phyloP scores from a whole-genome alignment of 1,284 basidiomycete genomes.

The Leccinum griseonigrum region DNA sequence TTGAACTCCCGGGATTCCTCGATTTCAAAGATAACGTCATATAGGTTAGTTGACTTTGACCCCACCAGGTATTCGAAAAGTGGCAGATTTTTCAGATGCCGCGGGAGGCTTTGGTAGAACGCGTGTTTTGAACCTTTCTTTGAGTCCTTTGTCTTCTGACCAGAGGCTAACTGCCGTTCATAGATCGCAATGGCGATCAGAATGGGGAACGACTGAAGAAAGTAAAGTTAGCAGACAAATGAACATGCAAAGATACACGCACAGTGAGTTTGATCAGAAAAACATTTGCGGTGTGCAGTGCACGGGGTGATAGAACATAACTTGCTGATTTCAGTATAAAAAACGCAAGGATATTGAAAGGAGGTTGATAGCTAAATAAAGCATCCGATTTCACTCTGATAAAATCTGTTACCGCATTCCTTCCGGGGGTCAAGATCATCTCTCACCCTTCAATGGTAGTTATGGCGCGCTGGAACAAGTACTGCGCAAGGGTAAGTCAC shows the following conservation, averaged over 20 bases:
- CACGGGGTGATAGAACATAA: slow-evolving; percentile 67
- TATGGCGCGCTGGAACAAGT: slow-evolving; percentile 86
- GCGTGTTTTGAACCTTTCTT: slow-evolving; percentile 51
- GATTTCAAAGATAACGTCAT: slow-evolving; percentile 76
- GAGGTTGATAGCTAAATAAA: slow-evolving; percentile 88
- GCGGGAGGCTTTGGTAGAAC: slow-evolving; percentile 63
- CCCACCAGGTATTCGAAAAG: slow-evolving; percentile 71
- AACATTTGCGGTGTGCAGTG: slow-evolving; percentile 78
- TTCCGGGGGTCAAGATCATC: background rate
- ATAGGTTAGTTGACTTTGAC: slow-evolving; percentile 58
- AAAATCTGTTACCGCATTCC: slow-evolving; percentile 2
- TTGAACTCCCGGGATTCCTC: slow-evolving; percentile 52
- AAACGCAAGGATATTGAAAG: slow-evolving; percentile 81
- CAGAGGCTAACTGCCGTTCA: slow-evolving; percentile 66
- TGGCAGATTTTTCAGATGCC: slow-evolving; percentile 68
- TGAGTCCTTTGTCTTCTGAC: slow-evolving; percentile 47
- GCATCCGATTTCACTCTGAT: slow-evolving; percentile 81
- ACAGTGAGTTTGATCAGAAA: slow-evolving; percentile 75
- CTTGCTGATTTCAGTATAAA: slow-evolving; percentile 74
- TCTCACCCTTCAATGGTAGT: slow-evolving; percentile 83
- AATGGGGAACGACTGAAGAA: slow-evolving; percentile 66
- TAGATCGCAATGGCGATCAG: slow-evolving; percentile 77
- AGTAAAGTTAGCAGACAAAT: slow-evolving; percentile 7
- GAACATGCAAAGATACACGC: slow-evolving; percentile 1
- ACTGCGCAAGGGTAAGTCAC: slow-evolving; percentile 41